phyloP scores from a whole-genome alignment of 208 protist genomes.

The Blastocrithidia nonstop region DNA sequence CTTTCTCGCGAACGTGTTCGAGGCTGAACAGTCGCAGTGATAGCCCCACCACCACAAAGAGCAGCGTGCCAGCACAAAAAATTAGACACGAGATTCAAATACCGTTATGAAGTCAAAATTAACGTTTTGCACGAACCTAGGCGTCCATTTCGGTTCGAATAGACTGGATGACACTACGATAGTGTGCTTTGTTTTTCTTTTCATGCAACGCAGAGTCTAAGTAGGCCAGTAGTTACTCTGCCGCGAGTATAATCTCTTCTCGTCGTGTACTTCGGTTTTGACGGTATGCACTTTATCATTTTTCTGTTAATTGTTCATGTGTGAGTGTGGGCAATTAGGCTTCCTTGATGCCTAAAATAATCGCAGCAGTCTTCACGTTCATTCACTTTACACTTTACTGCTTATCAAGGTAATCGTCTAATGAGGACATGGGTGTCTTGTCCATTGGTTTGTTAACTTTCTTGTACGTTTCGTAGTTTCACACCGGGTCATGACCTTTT shows the following conservation, averaged over 20 bases:
- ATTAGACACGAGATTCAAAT: too few relatives aligned
- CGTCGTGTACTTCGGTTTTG: slow-evolving; percentile 36
- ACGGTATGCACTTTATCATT: slow-evolving; percentile 39
- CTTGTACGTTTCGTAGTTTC: slow-evolving; percentile 8
- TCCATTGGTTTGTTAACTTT: slow-evolving; percentile 32
- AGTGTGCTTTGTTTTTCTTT: slow-evolving; percentile 76
- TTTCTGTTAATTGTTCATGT: slow-evolving; percentile 22
- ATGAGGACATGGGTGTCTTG: slow-evolving; percentile 32
- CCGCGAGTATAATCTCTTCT: slow-evolving; percentile 62
- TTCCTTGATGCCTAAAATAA: slow-evolving; percentile 69
- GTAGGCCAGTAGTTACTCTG: slow-evolving; percentile 78
- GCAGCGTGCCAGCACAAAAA: too few relatives aligned
- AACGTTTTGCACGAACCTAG: slow-evolving; percentile 17
- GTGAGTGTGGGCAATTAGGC: slow-evolving; percentile 43
- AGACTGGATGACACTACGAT: slow-evolving; percentile 57
- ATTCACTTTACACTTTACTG: slow-evolving; percentile 73
- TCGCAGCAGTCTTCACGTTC: slow-evolving; percentile 55
- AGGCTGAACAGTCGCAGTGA: too few relatives aligned
- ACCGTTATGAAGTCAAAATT: too few relatives aligned
- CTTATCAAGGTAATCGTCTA: slow-evolving; percentile 52
- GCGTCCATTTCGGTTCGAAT: slow-evolving; percentile 37
- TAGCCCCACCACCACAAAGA: too few relatives aligned
- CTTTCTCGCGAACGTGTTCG: too few relatives aligned
- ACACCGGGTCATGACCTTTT: slow-evolving; percentile 18
- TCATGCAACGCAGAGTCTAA: slow-evolving; percentile 44